Evolutionary conservation across 202 grass and related monocot genomes (phyloP).

Genomic region (Setaria italica): DNA sequence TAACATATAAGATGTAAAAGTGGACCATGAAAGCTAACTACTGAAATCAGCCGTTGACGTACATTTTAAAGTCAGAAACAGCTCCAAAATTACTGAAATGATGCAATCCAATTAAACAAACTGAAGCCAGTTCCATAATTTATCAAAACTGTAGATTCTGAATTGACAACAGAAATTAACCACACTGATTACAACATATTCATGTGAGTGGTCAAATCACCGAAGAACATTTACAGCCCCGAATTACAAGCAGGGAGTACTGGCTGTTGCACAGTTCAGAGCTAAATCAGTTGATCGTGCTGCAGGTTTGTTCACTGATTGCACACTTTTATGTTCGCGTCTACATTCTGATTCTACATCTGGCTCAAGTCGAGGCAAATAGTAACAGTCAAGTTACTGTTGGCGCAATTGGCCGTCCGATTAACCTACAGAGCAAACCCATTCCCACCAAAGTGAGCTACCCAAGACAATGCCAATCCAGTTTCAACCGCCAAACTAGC

Average conservation of each 20-base stretch:
- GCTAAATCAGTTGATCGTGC: background rate
- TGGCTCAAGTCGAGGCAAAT: background rate
- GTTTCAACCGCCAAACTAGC: constrained; percentile 22
- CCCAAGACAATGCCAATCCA: constrained; percentile 4
- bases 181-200: background rate
- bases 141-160: background rate
- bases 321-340: background rate
- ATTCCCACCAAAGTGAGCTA: background rate
- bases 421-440: background rate
- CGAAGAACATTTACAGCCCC: background rate
- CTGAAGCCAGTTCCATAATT: background rate
- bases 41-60: background rate
- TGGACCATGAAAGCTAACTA: background rate
- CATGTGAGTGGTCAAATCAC: background rate
- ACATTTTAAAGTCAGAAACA: background rate
- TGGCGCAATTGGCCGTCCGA: background rate
- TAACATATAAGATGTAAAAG: background rate
- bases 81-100: background rate
- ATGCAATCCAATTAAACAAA: constrained; percentile 5
- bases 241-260: background rate
- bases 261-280: background rate
- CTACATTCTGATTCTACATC: constrained; percentile 14
- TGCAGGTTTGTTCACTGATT: constrained; percentile 3
- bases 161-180: background rate
- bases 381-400: background rate